Evolutionary conservation across 2,329 filamentous ascomycete species (phyloP), one percentile per base, ranked within the genome.

Genomic region (Sphaerulina musiva): DNA sequence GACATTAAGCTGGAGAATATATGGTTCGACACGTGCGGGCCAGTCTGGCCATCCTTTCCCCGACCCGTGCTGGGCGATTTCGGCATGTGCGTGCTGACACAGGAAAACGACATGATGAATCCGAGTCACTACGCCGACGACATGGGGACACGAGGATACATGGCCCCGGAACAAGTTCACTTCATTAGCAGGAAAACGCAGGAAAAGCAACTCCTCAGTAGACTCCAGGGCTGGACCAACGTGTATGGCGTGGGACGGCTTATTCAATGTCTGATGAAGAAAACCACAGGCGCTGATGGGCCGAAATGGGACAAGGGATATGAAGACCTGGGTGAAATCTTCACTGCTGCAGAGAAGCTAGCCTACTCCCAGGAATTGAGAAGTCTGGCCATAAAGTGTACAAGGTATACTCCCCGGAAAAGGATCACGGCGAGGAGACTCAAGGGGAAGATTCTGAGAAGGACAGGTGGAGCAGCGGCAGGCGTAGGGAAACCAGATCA

Each of bases 1-100:
- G 54, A 56, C 34, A 48, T 56, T n/a, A 56, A 53, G 23, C 49
- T 46, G 9, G 40, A 32, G 11, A 56, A 56, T 14, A 45, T 53
- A 32, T 56, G 53, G 17, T 40, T 54, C 20, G 23, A 32, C 43
- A 1, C 32, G 6, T 41, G 29, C 14, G 40, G 6, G 8, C 20
- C 5, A 1, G 36, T 6, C 10, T 39, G 36, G 36, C 11, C 36
- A 12, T 42, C 20, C 26, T 26, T n/a, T 1, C 39, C 34, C 0
- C 26, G 26, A 29, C 5, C 34, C 3, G 12, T 38, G 4, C 4
- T n/a, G n/a, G 34, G 34, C 34, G 34, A 38, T 38, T 38, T 55
- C 31, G 53, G 53, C 14, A 9, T 14, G 5, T 46, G 42, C 41
- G 36, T 55, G 14, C 36, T 55, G 20, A 55, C 53, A 2, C 36